phyloP scores from a whole-genome alignment of 1,139 yeast species.

The Hyphopichia pseudoburtonii region DNA sequence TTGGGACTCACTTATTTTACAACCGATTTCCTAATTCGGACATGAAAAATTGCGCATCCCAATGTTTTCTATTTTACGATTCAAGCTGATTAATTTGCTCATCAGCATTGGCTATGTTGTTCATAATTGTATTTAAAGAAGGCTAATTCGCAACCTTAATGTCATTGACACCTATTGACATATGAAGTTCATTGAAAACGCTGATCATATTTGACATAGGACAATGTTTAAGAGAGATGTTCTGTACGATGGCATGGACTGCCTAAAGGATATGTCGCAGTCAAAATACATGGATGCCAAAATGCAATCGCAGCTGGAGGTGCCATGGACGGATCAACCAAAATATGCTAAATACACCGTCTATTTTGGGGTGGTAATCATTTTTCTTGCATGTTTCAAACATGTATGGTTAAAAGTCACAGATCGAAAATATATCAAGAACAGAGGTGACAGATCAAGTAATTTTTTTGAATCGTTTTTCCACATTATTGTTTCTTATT shows the following conservation, averaged over 20 bases:
- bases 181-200: no score
- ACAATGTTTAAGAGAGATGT: constrained; percentile 15
- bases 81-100: constrained; percentile 4
- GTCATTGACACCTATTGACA: no score
- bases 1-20: no score
- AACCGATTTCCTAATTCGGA: constrained; percentile 4
- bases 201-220: background rate
- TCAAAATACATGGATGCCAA: constrained; percentile 24
- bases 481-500: constrained; percentile 37
- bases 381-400: constrained; percentile 40
- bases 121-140: background rate
- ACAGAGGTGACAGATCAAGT: constrained; percentile 10
- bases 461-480: constrained; percentile 16
- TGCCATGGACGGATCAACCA: constrained; percentile 40
- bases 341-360: constrained; percentile 46
- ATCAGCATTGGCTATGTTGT: constrained; percentile 1
- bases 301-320: constrained; percentile 34
- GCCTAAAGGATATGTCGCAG: constrained; percentile 37
- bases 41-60: constrained; percentile 3
- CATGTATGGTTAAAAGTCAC: constrained; percentile 33
- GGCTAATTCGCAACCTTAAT: background rate
- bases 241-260: constrained; percentile 43
- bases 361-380: constrained; percentile 41
- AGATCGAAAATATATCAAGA: constrained; percentile 31
- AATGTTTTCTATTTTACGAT: background rate